Conservation (phyloP, 83 land plant species). For the Diphasiastrum complanatum region DNA sequence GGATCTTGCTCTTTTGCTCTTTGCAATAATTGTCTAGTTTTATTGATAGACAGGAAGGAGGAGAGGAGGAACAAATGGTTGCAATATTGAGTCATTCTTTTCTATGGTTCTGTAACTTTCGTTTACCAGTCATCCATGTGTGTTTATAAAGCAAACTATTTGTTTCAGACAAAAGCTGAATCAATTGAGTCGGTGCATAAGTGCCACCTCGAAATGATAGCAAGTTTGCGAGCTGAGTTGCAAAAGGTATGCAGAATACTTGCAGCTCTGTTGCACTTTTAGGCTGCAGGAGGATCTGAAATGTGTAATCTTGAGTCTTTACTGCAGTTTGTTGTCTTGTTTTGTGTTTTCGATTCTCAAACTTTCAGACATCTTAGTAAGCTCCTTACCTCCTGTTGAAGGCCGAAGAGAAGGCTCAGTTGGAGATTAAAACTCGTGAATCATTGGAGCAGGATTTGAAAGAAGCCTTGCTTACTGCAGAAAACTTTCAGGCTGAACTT, state of each 20-base stretch:
- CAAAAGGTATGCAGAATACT: constrained; percentile 11
- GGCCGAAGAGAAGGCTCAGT: constrained; percentile 14
- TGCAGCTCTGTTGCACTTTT: background rate
- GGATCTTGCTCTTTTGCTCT: too few species aligned
- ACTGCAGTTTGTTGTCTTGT: too few species aligned
- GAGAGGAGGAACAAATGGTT: too few species aligned
- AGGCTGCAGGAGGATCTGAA: too few species aligned
- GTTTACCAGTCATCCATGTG: background rate
- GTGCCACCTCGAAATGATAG: constrained; percentile 11
- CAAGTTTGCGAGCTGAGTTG: constrained; percentile 18
- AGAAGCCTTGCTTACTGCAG: constrained; percentile 4
- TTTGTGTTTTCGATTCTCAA: too few species aligned
- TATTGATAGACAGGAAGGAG: too few species aligned
- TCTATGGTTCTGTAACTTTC: background rate
- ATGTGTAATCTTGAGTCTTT: too few species aligned
- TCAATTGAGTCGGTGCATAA: constrained; percentile 16
- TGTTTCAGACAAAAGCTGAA: constrained; percentile 19
- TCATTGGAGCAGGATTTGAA: constrained; percentile 6
- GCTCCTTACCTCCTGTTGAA: background rate
- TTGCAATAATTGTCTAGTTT: too few species aligned
- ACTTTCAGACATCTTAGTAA: background rate
- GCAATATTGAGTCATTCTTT: too few species aligned
- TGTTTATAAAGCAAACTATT: background rate
- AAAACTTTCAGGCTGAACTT: constrained; percentile 9
- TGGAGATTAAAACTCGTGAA: background rate